These are phyloP conservation scores for Aquilaria malaccensis DNA, from an alignment of 345 rosid species.

Conservation along the genomic window DNA sequence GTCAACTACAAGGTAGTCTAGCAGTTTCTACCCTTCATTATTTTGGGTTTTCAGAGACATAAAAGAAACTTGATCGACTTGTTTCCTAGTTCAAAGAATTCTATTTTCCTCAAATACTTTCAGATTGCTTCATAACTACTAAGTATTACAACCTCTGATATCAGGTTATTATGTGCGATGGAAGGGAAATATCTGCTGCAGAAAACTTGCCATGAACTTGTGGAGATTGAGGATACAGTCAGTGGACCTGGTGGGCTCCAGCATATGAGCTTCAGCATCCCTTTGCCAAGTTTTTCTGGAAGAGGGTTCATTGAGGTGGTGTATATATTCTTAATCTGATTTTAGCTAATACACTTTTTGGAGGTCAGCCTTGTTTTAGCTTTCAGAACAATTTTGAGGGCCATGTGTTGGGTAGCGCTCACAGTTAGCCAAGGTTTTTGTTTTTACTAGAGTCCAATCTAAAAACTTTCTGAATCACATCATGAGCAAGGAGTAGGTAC, in stretches of 20 bases:
- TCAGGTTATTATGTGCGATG: slow-evolving; percentile 53
- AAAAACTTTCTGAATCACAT: too few species aligned
- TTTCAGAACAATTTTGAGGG: background rate
- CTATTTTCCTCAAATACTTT: background rate
- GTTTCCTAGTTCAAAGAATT: background rate
- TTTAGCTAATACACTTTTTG: background rate
- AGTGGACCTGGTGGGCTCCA: slow-evolving; percentile 32
- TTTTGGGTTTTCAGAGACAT: background rate
- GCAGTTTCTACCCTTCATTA: background rate
- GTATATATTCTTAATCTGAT: background rate
- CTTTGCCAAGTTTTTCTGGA: slow-evolving; percentile 45
- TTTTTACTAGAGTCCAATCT: too few species aligned
- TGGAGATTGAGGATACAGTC: slow-evolving; percentile 23
- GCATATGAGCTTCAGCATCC: slow-evolving; percentile 32
- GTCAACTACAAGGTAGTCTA: slow-evolving; percentile 38
- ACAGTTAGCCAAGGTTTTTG: too few species aligned
- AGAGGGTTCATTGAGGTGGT: slow-evolving; percentile 74
- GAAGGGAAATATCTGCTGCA: slow-evolving; percentile 58
- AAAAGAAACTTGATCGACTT: background rate
- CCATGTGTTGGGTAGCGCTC: background rate
- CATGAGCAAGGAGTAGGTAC: too few species aligned
- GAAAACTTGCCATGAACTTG: slow-evolving; percentile 27
- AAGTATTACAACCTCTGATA: slow-evolving; percentile 8
- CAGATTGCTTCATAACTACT: slow-evolving; percentile 3
- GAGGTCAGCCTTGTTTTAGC: background rate